Base-by-base conservation (phyloP, 371 early-diverging fungal species). In the Actinomortierella wolfii region DNA sequence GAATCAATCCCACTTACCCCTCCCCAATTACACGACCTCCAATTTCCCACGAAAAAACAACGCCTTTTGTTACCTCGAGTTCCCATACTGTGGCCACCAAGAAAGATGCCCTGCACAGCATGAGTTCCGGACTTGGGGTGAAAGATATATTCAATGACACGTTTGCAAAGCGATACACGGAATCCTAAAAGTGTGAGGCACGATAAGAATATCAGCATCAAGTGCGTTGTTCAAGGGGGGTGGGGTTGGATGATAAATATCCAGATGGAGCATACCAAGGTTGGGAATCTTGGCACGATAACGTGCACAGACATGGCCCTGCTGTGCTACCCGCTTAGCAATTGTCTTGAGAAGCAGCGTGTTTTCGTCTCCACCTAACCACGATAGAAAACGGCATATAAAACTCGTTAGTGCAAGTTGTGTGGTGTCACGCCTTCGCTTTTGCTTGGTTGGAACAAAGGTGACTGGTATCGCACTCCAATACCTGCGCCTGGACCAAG, bases 401-500 rank as follows among this genome's bases (percentile, higher is more conserved):
- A n/a, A n/a, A n/a, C n/a, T n/a, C n/a, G n/a, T n/a, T n/a, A n/a
- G n/a, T n/a, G n/a, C n/a, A n/a, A n/a, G n/a, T n/a, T n/a, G n/a
- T n/a, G n/a, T n/a, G n/a, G n/a, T n/a, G n/a, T n/a, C n/a, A n/a
- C n/a, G n/a, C n/a, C n/a, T n/a, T n/a, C n/a, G n/a, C n/a, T n/a
- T n/a, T n/a, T n/a, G n/a, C n/a, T n/a, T n/a, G n/a, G n/a, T n/a
- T n/a, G n/a, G n/a, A n/a, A n/a, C n/a, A n/a, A n/a, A n/a, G n/a
- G n/a, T n/a, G n/a, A n/a, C n/a, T n/a, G n/a, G n/a, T n/a, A n/a
- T n/a, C n/a, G n/a, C n/a, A n/a, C n/a, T n/a, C n/a, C n/a, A 11
- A 8, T 55, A 69, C 69, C 69, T 64, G 69, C 69, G 23, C 69
- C 69, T 20, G 69, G 69, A n/a, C 69, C 69, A 20, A 69, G 69